Conservation (phyloP, 805 yeast species). For the Cyberlindnera meyerae region DNA sequence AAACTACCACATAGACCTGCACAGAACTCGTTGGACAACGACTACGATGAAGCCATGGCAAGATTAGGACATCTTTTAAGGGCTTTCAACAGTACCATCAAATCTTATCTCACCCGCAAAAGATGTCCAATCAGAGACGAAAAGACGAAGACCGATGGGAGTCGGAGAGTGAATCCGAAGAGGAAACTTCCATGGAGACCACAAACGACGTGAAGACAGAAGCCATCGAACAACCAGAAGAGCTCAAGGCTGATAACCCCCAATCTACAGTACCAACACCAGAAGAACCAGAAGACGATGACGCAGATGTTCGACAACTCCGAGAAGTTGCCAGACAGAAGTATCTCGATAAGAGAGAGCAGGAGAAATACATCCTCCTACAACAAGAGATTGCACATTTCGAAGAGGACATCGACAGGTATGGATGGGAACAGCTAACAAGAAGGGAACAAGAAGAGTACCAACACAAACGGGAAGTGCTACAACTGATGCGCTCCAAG, state of each 20-base stretch:
- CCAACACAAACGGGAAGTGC: constrained; percentile 44
- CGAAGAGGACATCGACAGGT: constrained; percentile 43
- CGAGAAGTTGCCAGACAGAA: constrained; percentile 45
- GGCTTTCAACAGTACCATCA: too few species aligned
- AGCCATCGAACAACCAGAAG: too few species aligned
- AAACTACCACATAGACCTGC: too few species aligned
- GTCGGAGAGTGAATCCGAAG: constrained; percentile 16
- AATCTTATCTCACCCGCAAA: background rate
- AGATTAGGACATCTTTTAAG: too few species aligned
- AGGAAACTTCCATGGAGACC: background rate
- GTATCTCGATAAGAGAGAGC: constrained; percentile 45
- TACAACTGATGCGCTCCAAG: constrained; percentile 38
- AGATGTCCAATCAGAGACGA: too few species aligned
- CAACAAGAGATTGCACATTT: constrained; percentile 43
- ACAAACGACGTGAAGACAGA: too few species aligned
- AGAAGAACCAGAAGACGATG: constrained; percentile 1
- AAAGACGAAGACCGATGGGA: constrained; percentile 20
- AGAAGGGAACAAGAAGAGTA: constrained; percentile 47
- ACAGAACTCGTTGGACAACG: too few species aligned
- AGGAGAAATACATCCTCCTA: constrained; percentile 38
- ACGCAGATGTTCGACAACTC: constrained; percentile 27
- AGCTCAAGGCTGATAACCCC: background rate
- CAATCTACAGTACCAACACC: background rate
- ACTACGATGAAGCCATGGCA: too few species aligned
- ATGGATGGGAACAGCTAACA: constrained; percentile 53